These are phyloP conservation scores for Trichophyton mentagrophytes DNA, from an alignment of 2,329 filamentous ascomycete genomes.

Conservation along the genomic window DNA sequence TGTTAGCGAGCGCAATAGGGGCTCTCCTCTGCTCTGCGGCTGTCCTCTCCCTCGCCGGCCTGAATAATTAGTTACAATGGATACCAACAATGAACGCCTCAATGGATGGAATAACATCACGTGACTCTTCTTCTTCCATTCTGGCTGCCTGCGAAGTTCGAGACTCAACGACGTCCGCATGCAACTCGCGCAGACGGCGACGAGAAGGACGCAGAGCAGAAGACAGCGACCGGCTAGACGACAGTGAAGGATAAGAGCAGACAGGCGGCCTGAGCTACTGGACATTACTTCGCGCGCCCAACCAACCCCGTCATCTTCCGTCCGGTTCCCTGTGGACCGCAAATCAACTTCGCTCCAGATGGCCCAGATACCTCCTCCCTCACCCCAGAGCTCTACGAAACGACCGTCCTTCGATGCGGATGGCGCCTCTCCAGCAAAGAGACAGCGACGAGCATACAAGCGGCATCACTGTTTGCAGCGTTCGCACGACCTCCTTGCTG, in stretches of 20 bases:
- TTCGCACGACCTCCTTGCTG: slow-evolving; percentile 21
- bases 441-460: slow-evolving; percentile 28
- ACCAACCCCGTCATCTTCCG: not conserved
- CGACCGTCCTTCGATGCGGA: slow-evolving; percentile 18
- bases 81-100: no score
- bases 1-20: not conserved
- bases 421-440: slow-evolving; percentile 20
- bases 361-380: not conserved
- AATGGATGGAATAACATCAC: not conserved
- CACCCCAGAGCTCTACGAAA: slow-evolving; percentile 17
- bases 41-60: not conserved
- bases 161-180: not conserved
- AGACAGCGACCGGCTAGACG: no score
- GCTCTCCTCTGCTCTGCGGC: not conserved
- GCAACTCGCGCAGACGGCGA: no score
- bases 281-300: not conserved
- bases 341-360: not conserved
- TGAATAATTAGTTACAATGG: not conserved
- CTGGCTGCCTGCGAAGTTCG: not conserved
- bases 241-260: no score
- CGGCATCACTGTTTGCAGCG: slow-evolving; percentile 31
- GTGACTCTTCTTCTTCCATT: not conserved
- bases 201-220: no score
- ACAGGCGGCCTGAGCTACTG: no score
- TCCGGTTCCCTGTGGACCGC: not conserved